phyloP scores from a whole-genome alignment of 345 rosid genomes.

The Corymbia maculata region DNA sequence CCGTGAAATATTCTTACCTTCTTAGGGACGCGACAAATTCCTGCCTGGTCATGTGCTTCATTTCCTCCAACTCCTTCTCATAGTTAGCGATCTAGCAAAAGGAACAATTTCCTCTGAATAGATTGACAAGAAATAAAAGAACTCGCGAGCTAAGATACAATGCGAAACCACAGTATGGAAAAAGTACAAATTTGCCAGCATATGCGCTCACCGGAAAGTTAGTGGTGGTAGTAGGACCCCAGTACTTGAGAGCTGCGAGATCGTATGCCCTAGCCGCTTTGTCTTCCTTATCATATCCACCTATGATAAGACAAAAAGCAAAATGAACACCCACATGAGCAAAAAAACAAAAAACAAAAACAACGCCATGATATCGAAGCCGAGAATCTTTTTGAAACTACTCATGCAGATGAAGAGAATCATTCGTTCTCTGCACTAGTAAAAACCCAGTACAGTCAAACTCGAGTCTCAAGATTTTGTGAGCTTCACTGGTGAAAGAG shows the following conservation, averaged over 20 bases:
- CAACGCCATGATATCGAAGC: neutral
- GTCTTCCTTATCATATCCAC: constrained; percentile 96
- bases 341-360: neutral
- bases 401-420: neutral
- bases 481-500: neutral
- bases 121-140: neutral
- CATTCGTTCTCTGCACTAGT: neutral
- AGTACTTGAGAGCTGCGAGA: constrained; percentile 95
- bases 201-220: constrained; percentile 61
- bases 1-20: constrained; percentile 27
- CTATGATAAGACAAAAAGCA: constrained; percentile 14
- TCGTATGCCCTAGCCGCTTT: constrained; percentile 95
- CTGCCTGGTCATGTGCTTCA: constrained; percentile 91
- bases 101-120: neutral
- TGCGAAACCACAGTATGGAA: neutral
- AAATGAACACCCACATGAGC: neutral
- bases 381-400: neutral
- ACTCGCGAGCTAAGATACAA: neutral
- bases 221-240: constrained; percentile 93
- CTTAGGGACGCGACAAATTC: constrained; percentile 92
- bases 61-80: constrained; percentile 79
- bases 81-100: constrained; percentile 49
- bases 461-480: neutral
- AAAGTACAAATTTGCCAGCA: neutral
- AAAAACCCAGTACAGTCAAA: neutral